Evolutionary conservation across 2,329 filamentous ascomycete genomes (phyloP), one percentile per base, ranked within the genome.

Genomic region (Trichophyton simii): DNA sequence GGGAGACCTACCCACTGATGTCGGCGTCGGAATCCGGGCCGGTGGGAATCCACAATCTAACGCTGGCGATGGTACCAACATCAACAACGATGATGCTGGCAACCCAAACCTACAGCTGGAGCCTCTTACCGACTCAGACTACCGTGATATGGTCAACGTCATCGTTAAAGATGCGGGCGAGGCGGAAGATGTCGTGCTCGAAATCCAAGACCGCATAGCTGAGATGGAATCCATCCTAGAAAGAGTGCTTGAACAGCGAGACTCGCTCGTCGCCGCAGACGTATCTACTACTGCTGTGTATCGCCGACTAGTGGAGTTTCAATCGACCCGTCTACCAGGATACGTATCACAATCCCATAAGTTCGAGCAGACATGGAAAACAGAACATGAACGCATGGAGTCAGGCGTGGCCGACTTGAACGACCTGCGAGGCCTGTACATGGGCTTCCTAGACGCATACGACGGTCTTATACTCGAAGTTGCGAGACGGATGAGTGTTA

Each of bases 391-490:
- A 3, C 80, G 80, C 18, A 88, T 97, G 25, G 79, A 81, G 41
- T 79, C 76, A 15, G 87, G 85, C 67, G 82, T 96, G 46, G 77
- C 81, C 8, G 89, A 95, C 68, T 87, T 97, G 73, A 84, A 87
- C 59, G 83, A 84, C 22, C 82, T 96, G 68, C 81, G 85, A 9
- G 79, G 83, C n/a, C 89, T 96, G 68, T 97, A 96, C 73, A 87
- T 92, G 63, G 86, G 87, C 18, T 99, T 97, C 68, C 80, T 88
- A 20, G 82, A 84, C 59, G 89, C 91, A 0, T 97, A 99, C 70
- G 87, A 90, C 66, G 85, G 87, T 20, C 78, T 99, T 11, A 81
- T 96, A 25, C 80, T 95, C 1, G 94, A 99, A 72, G 87, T 91
- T 4, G 87, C 87, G 59, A 81, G 94, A 25, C 82, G 94, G 8